Base-by-base conservation (phyloP, 306 rosid species). In the Hippophae gyantsensis region DNA sequence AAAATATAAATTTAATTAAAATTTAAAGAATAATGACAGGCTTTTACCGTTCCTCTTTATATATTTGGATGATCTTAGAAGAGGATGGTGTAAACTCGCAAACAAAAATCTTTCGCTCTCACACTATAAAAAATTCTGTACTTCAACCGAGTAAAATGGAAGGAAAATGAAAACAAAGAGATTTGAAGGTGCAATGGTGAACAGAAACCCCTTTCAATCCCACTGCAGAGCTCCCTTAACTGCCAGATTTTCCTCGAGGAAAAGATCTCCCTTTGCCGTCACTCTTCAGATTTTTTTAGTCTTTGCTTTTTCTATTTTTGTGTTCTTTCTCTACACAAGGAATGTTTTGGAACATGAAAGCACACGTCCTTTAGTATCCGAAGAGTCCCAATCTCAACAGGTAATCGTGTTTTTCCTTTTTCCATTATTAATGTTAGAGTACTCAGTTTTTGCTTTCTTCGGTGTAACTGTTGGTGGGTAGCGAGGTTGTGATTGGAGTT, bases 271-370 rank as follows among this genome's bases (percentile, higher is more conserved):
- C 9, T 69, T 60, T 18, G 48, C 72, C 51, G 48, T 76, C 54
- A 56, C 89, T 52, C 57, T 84, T 57, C 81, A 77, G 42, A 68
- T 84, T 48, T 41, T 84, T 10, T 73, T 65, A 57, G 27, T 84
- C 11, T 80, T 84, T 51, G 72, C 76, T 32, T 77, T 87, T 70
- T 82, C 87, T 66, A 13, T 82, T 61, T 71, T 76, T 61, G 18
- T 82, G 1, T 84, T 89, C 76, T 57, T 84, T n/a, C 72, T 82
- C 71, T 75, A 67, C 72, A 41, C 74, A 14, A 71, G 84, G 70
- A 76, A 67, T 57, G 27, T 78, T 47, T 41, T 52, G 51, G 75
- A 72, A 13, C 82, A 80, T 69, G 80, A 80, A 6, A 71, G 46
- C 1, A 58, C 47, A 48, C 70, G 64, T 13, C 68, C 49, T 6